Evolutionary conservation across 345 rosid species (phyloP), one percentile per base, ranked within the genome.

Genomic region (Turnera subulata): DNA sequence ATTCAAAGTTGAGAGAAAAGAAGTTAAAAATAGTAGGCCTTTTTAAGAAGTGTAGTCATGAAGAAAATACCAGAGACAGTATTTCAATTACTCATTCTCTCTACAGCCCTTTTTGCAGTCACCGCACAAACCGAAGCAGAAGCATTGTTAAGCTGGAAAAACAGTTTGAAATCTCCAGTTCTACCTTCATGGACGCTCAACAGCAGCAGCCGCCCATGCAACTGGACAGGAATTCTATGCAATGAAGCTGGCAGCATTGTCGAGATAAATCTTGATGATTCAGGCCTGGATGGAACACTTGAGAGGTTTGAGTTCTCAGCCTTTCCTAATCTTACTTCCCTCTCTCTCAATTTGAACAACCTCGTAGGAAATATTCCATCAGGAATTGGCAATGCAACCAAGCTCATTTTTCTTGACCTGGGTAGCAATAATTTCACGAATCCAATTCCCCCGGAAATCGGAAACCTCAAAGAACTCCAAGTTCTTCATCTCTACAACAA

Each of bases 151-250:
- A 58, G 20, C 29, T 58, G 62, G 62, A 39, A 57, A 65, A 50
- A 45, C 46, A 57, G 63, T 22, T 52, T 57, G 6, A 58, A 40
- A 22, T 43, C 37, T 12, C 55, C 69, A 1, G 21, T 52, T 22
- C 29, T 58, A 43, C 39, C 58, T 39, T 65, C 58, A 42, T 65
- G 69, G 69, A 50, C 46, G 16, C 43, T 39, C 22, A 64, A 56
- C 65, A 68, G 62, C 20, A 64, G 24, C 46, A 42, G 53, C 7
- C 33, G 72, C 18, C 69, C 63, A 21, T 59, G 56, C n/a, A 72
- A 50, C 46, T 78, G 80, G 80, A 59, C 53, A 26, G 80, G 80
- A 38, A 76, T 76, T 53, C 29, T 15, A 7, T 73, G 83, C 67
- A 61, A 60, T 16, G 17, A 1, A 32, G 61, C 43, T 4, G 56